These are phyloP conservation scores for Trichoderma atrobrunneum DNA, from an alignment of 2,329 filamentous ascomycete genomes.

Conservation along the genomic window DNA sequence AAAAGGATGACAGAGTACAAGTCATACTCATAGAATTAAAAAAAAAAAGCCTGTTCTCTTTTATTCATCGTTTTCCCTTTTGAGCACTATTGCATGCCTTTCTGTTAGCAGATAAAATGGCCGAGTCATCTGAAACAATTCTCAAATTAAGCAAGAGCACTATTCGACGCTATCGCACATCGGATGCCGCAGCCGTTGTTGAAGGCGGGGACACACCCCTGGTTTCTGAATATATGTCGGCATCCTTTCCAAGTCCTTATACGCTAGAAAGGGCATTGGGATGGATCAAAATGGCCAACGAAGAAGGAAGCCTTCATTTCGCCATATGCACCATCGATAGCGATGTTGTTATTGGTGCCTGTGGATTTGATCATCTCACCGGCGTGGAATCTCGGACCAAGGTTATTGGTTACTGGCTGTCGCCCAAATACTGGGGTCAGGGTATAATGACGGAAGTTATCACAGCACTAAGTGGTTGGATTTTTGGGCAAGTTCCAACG, in stretches of 20 bases:
- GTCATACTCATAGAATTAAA: too few relatives aligned
- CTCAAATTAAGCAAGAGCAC: not conserved
- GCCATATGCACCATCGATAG: not conserved
- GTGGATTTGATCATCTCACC: not conserved
- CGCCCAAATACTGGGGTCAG: not conserved
- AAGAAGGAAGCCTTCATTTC: not conserved
- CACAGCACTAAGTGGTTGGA: not conserved
- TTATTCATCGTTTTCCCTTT: not conserved
- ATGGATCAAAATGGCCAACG: not conserved
- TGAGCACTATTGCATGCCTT: not conserved
- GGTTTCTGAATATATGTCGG: not conserved
- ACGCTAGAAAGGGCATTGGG: not conserved
- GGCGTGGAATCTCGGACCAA: slow-evolving; percentile 1
- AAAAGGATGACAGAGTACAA: too few relatives aligned
- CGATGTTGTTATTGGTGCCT: not conserved
- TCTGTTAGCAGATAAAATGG: not conserved
- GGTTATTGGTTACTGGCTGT: not conserved
- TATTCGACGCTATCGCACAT: not conserved
- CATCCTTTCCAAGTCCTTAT: not conserved
- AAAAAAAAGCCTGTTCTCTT: too few relatives aligned
- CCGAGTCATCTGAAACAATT: not conserved
- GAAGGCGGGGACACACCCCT: not conserved
- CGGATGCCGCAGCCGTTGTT: not conserved
- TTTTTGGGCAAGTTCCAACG: not conserved
- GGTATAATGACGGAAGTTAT: not conserved